Conservation (phyloP, 768 basidiomycete species). For the Solioccasus polychromus region DNA sequence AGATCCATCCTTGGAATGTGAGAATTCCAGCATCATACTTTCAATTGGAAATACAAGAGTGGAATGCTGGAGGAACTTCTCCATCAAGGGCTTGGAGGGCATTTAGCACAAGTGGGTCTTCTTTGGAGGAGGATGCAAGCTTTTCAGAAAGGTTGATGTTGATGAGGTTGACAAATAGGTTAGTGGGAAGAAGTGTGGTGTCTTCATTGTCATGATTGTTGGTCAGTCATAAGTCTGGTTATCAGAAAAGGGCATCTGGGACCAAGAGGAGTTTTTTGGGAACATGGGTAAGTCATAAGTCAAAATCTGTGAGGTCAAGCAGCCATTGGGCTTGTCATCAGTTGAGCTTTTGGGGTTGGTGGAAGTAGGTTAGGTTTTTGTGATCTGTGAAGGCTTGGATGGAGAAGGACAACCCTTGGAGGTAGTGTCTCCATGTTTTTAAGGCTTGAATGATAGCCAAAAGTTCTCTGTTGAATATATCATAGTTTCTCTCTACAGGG, state of each 20-base stretch:
- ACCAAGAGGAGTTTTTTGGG: not conserved
- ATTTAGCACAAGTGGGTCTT: not conserved
- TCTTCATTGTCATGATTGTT: not conserved
- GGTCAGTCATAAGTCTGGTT: not conserved
- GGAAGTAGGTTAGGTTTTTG: not conserved
- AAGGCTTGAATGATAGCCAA: not conserved
- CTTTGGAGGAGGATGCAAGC: not conserved
- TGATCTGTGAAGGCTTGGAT: not conserved
- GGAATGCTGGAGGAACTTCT: not conserved
- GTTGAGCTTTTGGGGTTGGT: not conserved
- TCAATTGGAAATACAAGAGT: not conserved
- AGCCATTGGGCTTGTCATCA: not conserved
- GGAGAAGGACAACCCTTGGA: not conserved
- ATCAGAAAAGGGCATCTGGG: not conserved
- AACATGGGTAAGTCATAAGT: not conserved
- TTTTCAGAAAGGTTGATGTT: not conserved
- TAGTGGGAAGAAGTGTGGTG: not conserved
- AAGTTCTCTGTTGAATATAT: not conserved
- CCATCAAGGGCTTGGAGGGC: not conserved
- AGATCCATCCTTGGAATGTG: not conserved
- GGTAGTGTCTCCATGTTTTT: not conserved
- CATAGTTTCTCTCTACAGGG: not conserved
- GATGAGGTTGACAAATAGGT: not conserved
- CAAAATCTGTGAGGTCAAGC: not conserved
- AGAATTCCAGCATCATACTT: not conserved